Conservation (phyloP, 805 yeast genomes). For the Barnettozyma siamensis region DNA sequence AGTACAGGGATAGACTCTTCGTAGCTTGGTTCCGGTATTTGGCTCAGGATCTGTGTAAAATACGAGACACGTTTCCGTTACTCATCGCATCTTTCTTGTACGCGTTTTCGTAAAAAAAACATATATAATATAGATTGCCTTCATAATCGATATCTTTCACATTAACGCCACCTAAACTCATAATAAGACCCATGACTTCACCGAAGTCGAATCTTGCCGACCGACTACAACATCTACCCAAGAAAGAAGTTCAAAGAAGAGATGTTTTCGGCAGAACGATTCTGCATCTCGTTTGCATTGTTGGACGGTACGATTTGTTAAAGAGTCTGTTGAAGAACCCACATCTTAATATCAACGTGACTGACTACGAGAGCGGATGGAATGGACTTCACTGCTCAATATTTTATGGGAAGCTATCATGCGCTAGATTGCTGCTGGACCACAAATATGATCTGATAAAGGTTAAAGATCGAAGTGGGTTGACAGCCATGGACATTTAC, state of each 20-base stretch:
- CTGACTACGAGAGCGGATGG: conserved; percentile 78
- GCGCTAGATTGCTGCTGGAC: conserved; percentile 42
- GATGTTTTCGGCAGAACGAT: conserved; percentile 70
- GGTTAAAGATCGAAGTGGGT: conserved; percentile 62
- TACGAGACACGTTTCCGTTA: too few species aligned
- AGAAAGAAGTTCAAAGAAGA: conserved; percentile 38
- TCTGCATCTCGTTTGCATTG: conserved; percentile 49
- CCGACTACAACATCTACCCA: conserved; percentile 26
- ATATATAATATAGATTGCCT: too few species aligned
- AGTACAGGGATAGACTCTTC: too few species aligned
- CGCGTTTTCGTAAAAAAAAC: too few species aligned
- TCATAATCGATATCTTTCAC: too few species aligned
- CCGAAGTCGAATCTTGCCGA: conserved; percentile 6
- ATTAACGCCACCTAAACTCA: neutral
- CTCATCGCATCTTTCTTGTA: too few species aligned
- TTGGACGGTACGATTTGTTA: conserved; percentile 44
- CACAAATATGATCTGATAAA: conserved; percentile 35
- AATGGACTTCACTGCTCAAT: conserved; percentile 71
- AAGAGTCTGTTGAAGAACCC: conserved; percentile 40
- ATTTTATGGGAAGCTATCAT: conserved; percentile 47
- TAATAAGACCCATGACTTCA: neutral
- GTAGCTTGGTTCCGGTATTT: too few species aligned
- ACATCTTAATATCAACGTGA: conserved; percentile 37
- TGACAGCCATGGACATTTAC: conserved; percentile 65
- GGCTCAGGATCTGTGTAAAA: too few species aligned